Percentiles rank a stretch among this genome's conserved stretches.
These are phyloP conservation scores for Rosa lucieae DNA, from an alignment of 306 rosid species.

Conservation along the genomic window DNA sequence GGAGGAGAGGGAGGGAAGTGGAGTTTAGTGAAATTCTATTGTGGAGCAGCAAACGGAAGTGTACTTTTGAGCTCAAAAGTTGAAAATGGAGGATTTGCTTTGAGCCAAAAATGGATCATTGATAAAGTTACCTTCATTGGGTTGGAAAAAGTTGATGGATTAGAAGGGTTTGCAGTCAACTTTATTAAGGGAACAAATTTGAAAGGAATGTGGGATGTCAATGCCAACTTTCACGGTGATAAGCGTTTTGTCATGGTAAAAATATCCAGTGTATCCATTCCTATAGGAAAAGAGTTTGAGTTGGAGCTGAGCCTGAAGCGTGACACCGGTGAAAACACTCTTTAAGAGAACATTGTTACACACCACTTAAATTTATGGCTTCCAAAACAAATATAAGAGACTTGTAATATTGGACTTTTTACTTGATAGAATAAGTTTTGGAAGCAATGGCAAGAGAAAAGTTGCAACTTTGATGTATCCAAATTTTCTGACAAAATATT, in stretches of 20 bases:
- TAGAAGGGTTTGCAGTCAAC: conserved; percentile 23
- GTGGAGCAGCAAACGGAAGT: conserved; percentile 16
- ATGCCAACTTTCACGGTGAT: conserved; percentile 23
- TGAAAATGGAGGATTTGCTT: conserved; percentile 55
- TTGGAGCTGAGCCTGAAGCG: conserved; percentile 29
- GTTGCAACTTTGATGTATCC: neutral
- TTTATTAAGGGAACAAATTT: conserved; percentile 30
- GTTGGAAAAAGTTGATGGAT: conserved; percentile 36
- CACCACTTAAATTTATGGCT: neutral
- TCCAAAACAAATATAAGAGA: neutral
- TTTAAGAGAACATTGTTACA: neutral
- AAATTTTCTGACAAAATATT: too few relatives aligned
- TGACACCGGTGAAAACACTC: neutral
- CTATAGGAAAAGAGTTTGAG: conserved; percentile 63
- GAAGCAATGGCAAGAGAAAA: neutral
- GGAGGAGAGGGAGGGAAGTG: conserved; percentile 50
- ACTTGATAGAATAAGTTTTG: neutral
- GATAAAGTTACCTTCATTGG: conserved; percentile 62
- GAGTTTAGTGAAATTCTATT: conserved; percentile 56
- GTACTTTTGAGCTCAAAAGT: conserved; percentile 51
- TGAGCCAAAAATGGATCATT: conserved; percentile 56
- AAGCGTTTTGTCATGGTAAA: conserved; percentile 40
- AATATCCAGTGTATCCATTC: conserved; percentile 46
- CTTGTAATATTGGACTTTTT: neutral
- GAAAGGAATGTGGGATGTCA: conserved; percentile 24